A percentile compares a stretch with the other conserved stretches of the same genome.
phyloP scores from a whole-genome alignment of 495 filamentous ascomycete genomes.

The Recurvomyces mirabilis region DNA sequence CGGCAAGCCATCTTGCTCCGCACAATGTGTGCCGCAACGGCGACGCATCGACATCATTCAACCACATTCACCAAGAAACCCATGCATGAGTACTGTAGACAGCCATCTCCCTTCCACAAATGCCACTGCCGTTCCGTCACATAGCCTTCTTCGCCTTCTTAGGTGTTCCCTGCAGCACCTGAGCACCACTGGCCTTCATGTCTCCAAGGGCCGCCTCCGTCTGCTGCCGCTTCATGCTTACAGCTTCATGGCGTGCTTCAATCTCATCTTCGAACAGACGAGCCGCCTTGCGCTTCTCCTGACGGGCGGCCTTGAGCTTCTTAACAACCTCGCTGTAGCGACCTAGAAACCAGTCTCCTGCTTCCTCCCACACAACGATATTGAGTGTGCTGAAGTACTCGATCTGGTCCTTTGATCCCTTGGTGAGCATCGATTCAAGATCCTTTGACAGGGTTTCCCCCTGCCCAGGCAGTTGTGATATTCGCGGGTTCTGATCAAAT shows the following conservation, averaged over 20 bases:
- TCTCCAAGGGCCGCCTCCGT: conserved; percentile 43
- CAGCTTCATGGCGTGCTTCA: conserved; percentile 39
- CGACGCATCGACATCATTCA: no score
- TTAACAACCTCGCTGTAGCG: conserved; percentile 52
- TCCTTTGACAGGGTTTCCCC: background rate
- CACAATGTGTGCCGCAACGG: no score
- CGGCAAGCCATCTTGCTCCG: no score
- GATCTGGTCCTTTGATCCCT: conserved; percentile 37
- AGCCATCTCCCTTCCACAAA: no score
- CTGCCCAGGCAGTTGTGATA: background rate
- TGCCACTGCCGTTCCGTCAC: background rate
- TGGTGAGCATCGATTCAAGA: conserved; percentile 32
- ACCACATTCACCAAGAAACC: no score
- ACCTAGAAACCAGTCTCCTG: conserved; percentile 68
- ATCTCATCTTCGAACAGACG: conserved; percentile 60
- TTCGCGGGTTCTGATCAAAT: background rate
- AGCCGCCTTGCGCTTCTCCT: conserved; percentile 52
- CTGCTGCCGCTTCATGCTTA: conserved; percentile 42
- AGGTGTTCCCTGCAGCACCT: conserved; percentile 21
- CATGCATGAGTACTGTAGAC: no score
- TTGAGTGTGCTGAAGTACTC: conserved; percentile 53
- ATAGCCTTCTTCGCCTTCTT: conserved; percentile 20
- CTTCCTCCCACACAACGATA: conserved; percentile 68
- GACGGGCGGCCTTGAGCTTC: conserved; percentile 52
- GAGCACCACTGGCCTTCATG: conserved; percentile 45